These are phyloP conservation scores for Metschnikowia similis DNA, from an alignment of 805 yeast genomes.

Conservation along the genomic window DNA sequence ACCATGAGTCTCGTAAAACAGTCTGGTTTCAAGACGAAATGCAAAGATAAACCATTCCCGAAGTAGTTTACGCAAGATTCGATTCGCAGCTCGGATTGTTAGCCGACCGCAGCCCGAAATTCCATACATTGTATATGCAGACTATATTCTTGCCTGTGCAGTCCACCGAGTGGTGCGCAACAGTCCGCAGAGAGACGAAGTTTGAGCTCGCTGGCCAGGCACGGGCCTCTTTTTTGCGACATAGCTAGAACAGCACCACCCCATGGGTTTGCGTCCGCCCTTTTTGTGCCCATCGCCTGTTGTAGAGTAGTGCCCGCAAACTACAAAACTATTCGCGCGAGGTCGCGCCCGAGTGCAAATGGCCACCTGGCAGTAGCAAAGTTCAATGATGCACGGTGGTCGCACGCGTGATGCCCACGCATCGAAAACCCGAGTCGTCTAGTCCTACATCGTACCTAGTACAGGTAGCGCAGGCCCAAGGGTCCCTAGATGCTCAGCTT, in stretches of 20 bases:
- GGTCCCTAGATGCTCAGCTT: background rate
- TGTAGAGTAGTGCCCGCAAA: background rate
- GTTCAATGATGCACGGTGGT: background rate
- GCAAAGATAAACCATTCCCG: background rate
- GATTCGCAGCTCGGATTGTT: background rate
- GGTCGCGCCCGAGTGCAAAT: too few relatives aligned
- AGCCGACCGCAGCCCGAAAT: background rate
- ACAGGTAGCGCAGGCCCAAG: background rate
- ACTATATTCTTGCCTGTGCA: background rate
- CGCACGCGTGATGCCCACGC: background rate
- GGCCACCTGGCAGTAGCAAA: background rate
- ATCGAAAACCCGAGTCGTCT: background rate
- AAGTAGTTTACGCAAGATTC: background rate
- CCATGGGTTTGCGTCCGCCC: too few relatives aligned
- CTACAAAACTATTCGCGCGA: background rate
- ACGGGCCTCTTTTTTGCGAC: background rate
- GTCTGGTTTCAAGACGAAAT: background rate
- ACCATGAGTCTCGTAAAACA: background rate
- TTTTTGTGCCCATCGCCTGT: too few relatives aligned
- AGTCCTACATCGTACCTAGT: background rate
- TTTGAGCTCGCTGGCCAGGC: background rate
- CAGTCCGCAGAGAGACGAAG: background rate
- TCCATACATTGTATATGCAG: constrained; percentile 4
- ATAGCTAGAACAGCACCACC: background rate
- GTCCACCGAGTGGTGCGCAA: background rate